phyloP scores from a whole-genome alignment of 148 eudicot species.

The Chenopodium album region DNA sequence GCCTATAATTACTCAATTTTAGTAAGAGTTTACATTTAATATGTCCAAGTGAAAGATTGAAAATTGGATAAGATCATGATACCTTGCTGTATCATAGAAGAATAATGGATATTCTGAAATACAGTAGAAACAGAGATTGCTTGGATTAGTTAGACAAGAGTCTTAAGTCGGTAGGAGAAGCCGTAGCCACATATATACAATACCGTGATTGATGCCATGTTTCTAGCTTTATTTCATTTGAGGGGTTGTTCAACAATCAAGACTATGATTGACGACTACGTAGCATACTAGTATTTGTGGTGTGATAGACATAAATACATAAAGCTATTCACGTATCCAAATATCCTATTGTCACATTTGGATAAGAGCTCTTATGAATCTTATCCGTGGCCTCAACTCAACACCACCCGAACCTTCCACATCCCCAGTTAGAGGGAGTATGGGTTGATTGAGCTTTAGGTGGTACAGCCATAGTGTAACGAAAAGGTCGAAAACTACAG shows the following conservation, averaged over 20 bases:
- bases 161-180: background rate
- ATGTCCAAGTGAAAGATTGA: no score
- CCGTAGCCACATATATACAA: conserved; percentile 4
- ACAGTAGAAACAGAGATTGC: background rate
- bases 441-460: no score
- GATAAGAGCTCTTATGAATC: background rate
- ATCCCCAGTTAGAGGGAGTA: no score
- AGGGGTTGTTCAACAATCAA: conserved; percentile 19
- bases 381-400: background rate
- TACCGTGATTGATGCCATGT: background rate
- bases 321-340: background rate
- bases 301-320: background rate
- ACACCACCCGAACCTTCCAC: no score
- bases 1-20: background rate
- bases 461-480: no score
- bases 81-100: background rate
- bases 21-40: background rate
- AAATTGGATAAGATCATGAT: background rate
- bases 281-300: background rate
- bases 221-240: background rate
- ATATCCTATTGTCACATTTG: background rate
- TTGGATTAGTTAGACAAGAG: background rate
- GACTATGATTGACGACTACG: background rate
- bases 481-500: no score
- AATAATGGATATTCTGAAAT: background rate